Base-by-base conservation (phyloP, 129 eudicot genomes). In the Arctium minus region DNA sequence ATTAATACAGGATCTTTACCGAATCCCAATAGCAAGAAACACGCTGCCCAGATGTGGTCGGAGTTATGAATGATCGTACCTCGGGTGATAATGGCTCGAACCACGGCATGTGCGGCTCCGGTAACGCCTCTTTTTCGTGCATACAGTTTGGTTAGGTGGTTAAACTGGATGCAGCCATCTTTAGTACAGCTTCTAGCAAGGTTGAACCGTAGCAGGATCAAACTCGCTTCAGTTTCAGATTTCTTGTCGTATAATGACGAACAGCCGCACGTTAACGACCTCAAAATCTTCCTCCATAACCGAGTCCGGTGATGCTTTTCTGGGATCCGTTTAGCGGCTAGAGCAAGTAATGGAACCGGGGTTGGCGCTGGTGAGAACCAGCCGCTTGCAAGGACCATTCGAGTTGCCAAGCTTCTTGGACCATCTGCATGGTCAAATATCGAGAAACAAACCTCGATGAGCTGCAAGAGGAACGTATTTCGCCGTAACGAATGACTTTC, bases 401-500 rank as follows among this genome's bases (percentile, higher is more conserved):
- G 83, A 22, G 97, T 93, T 0, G 98, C 99, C 81, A 96, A 86
- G 72, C 98, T 93, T 68, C 93, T 85, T 38, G 96, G 96, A 13
- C 98, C 96, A 60, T 93, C 98, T 1, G 98, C 96, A 76, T 93
- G 98, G 83, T 96, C 97, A 44, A 96, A 96, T 84, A 96, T 92
- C 12, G 98, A 93, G 82, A 96, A 96, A 78, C 99, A 96, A 76
- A 92, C 99, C 84, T 96, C 99, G 32, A 96, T 83, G 62, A 96
- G 91, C 84, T 96, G 99, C 87, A 96, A 85, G 5, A 96, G 92
- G 86, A 96, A 93, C 81, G 71, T 83, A 72, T 96, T 96, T 75
- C 87, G 77, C 79, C 99, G 85, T 74, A 96, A 83, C 0, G 89
- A 33, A 70, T 82, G 83, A 80, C 81, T 82, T 78, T 91, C 99